phyloP scores from a whole-genome alignment of 2,329 filamentous ascomycete species.

The Neonectria faginata region DNA sequence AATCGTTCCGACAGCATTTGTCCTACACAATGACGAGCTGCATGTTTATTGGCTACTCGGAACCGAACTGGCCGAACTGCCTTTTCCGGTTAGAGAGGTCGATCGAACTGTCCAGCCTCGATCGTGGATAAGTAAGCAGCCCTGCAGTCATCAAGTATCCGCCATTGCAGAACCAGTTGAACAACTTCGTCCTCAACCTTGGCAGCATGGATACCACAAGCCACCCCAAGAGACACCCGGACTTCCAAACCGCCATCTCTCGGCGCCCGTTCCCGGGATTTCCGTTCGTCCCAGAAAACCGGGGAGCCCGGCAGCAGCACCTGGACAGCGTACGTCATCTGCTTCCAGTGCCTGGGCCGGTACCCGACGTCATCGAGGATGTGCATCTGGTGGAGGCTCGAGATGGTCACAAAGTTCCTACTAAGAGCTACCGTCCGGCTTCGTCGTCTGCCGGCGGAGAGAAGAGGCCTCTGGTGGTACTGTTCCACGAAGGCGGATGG shows the following conservation, averaged over 20 bases:
- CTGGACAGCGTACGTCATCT: not conserved
- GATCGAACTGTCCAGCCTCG: no score
- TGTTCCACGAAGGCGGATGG: slow-evolving; percentile 1
- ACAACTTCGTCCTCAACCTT: no score
- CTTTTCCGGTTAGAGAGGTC: not conserved
- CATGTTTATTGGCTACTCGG: not conserved
- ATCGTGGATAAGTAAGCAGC: not conserved
- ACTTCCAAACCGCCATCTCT: not conserved
- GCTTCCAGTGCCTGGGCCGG: not conserved
- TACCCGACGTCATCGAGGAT: not conserved
- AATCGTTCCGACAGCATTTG: no score
- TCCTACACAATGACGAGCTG: no score
- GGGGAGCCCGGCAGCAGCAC: not conserved
- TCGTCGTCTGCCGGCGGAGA: not conserved
- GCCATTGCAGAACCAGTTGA: no score
- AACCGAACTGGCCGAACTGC: not conserved
- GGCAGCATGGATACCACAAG: no score
- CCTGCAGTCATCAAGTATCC: not conserved
- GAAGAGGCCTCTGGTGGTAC: not conserved
- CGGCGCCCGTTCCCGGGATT: not conserved
- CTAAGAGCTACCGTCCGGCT: not conserved
- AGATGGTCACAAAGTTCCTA: not conserved
- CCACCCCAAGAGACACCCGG: no score
- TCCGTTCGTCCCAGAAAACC: not conserved
- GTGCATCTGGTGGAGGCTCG: not conserved